These are phyloP conservation scores for Leptographium galeiforme DNA, from an alignment of 2,329 filamentous ascomycete species.

Conservation along the genomic window DNA sequence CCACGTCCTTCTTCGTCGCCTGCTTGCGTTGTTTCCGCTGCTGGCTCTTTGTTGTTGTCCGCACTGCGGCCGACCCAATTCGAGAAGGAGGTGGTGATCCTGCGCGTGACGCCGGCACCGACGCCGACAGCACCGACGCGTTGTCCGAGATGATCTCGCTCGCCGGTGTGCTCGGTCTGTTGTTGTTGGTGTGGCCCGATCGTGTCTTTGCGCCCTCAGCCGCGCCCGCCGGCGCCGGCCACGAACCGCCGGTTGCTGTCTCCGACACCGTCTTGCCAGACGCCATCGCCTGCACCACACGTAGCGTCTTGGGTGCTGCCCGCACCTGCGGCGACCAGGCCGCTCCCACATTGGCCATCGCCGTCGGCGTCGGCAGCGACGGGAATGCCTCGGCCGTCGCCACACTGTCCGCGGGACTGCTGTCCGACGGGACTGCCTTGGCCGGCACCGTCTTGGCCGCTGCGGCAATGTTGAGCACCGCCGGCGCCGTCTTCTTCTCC, in stretches of 20 bases:
- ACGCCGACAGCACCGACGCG: constrained; percentile 50
- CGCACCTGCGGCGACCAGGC: constrained; percentile 39
- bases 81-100: constrained; percentile 18
- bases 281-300: constrained; percentile 46
- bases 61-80: constrained; percentile 55
- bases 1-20: constrained; percentile 49
- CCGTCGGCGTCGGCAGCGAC: constrained; percentile 34
- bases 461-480: constrained; percentile 35
- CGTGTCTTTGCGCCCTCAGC: background rate
- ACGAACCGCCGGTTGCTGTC: constrained; percentile 13
- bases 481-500: constrained; percentile 26
- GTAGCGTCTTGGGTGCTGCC: constrained; percentile 48
- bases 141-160: constrained; percentile 69
- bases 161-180: constrained; percentile 54
- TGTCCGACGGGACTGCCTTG: constrained; percentile 17
- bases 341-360: constrained; percentile 22
- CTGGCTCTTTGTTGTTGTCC: constrained; percentile 63
- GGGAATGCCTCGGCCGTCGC: constrained; percentile 27
- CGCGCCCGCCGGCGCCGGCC: constrained; percentile 11
- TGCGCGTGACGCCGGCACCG: constrained; percentile 27
- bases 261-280: constrained; percentile 9
- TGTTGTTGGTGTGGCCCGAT: constrained; percentile 7
- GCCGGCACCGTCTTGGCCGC: constrained; percentile 24
- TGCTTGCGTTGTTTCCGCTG: constrained; percentile 65
- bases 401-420: constrained; percentile 20